Conservation (phyloP, 2,329 filamentous ascomycete genomes). For the Alternaria metachromatica region DNA sequence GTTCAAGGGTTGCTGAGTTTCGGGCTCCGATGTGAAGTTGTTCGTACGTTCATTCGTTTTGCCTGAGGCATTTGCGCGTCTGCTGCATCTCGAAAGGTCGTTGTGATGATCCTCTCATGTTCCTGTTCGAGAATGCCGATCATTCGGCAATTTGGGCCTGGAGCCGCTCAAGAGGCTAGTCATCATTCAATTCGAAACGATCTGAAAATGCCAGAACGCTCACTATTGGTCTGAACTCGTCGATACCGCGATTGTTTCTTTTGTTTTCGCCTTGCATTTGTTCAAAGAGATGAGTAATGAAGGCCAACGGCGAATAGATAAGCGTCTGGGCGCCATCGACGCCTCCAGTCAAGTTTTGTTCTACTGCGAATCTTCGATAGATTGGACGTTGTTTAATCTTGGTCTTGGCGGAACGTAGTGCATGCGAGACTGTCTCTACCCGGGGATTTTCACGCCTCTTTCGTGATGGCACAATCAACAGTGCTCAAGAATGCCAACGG, state of each 20-base stretch:
- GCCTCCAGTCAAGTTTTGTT: neutral
- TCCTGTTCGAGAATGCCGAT: slow-evolving; percentile 1
- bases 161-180: neutral
- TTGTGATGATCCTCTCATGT: neutral
- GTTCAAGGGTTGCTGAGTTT: neutral
- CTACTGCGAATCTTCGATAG: slow-evolving; percentile 8
- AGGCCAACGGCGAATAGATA: too few relatives aligned
- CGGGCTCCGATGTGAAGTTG: neutral
- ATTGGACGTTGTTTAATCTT: slow-evolving; percentile 7
- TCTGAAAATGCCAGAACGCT: neutral
- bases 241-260: neutral
- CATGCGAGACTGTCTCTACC: neutral
- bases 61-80: neutral
- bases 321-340: too few relatives aligned
- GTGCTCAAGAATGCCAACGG: neutral
- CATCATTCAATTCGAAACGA: slow-evolving; percentile 18
- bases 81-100: neutral
- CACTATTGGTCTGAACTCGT: neutral
- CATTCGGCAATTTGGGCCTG: slow-evolving; percentile 10
- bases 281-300: neutral
- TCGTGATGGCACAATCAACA: neutral
- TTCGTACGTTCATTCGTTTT: too few relatives aligned
- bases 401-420: neutral
- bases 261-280: neutral
- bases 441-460: slow-evolving; percentile 12